Conservation (phyloP, 768 basidiomycete species). For the Pleurotus salmoneostramineus region DNA sequence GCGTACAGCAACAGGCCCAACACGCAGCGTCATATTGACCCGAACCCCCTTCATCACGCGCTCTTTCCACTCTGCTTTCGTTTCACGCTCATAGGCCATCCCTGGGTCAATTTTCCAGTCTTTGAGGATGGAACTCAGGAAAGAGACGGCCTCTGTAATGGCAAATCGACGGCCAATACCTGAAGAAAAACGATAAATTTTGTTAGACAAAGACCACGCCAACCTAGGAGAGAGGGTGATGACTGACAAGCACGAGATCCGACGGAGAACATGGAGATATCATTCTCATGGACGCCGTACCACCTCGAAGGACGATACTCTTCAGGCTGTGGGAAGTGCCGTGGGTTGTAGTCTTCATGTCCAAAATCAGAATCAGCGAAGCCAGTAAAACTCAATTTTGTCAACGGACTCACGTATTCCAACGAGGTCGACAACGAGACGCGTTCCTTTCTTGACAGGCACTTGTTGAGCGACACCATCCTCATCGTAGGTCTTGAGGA, state of each 20-base stretch:
- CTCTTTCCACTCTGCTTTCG: slow-evolving; percentile 17
- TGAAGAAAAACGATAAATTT: background rate
- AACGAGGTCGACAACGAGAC: slow-evolving; percentile 41
- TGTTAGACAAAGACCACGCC: no score
- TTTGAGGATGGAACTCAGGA: slow-evolving; percentile 34
- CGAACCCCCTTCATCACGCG: slow-evolving; percentile 12
- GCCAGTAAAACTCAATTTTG: background rate
- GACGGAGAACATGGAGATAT: slow-evolving; percentile 18
- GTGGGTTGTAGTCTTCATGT: slow-evolving; percentile 23
- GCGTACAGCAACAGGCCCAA: no score
- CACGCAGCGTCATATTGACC: no score
- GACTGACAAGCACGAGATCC: slow-evolving; percentile 11
- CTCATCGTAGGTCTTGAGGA: slow-evolving; percentile 28
- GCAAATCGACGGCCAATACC: slow-evolving; percentile 45
- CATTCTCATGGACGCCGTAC: slow-evolving; percentile 19
- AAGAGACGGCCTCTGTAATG: slow-evolving; percentile 35
- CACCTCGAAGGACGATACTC: slow-evolving; percentile 28
- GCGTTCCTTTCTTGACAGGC: background rate
- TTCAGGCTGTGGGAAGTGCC: slow-evolving; percentile 23
- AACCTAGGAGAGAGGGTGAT: background rate
- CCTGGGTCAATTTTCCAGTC: slow-evolving; percentile 38
- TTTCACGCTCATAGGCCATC: slow-evolving; percentile 21
- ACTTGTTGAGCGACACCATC: background rate
- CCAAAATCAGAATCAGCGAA: background rate
- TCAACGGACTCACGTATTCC: slow-evolving; percentile 36